These are phyloP conservation scores for Fragaria iinumae DNA, from an alignment of 306 rosid genomes.

Conservation along the genomic window DNA sequence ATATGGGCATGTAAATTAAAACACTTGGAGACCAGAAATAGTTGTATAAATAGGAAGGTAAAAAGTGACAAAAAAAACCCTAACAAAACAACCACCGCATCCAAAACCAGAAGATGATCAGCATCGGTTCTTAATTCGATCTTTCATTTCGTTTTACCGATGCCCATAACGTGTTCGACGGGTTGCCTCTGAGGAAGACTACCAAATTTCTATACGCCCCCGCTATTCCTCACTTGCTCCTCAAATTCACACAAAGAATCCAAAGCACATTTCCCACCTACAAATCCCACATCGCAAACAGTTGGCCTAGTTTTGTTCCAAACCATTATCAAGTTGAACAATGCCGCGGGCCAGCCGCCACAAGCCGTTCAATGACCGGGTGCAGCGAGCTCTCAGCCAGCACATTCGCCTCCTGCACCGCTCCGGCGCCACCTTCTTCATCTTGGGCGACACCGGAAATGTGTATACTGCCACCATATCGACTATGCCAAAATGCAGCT, in stretches of 20 bases:
- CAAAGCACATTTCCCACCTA: conserved; percentile 11
- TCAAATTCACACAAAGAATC: conserved; percentile 49
- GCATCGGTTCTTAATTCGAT: background rate
- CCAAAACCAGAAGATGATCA: background rate
- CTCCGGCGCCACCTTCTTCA: conserved; percentile 54
- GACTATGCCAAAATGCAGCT: conserved; percentile 61
- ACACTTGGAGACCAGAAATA: background rate
- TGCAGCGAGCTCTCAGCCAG: conserved; percentile 74
- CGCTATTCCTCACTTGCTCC: conserved; percentile 50
- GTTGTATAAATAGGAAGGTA: background rate
- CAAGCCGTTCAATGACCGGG: conserved; percentile 54
- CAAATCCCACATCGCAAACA: conserved; percentile 14
- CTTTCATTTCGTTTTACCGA: background rate
- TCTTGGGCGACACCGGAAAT: conserved; percentile 79
- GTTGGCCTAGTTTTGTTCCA: background rate
- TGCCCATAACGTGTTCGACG: conserved; percentile 23
- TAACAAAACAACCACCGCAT: background rate
- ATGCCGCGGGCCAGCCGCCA: conserved; percentile 27
- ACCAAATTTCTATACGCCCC: conserved; percentile 18
- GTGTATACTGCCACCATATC: conserved; percentile 65
- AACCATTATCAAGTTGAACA: background rate
- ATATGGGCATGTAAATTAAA: background rate
- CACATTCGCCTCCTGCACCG: conserved; percentile 79
- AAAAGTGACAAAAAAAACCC: background rate
- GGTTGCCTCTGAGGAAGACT: conserved; percentile 25